Evolutionary conservation across 129 eudicot species (phyloP).

Genomic region (Deinandra increscens): DNA sequence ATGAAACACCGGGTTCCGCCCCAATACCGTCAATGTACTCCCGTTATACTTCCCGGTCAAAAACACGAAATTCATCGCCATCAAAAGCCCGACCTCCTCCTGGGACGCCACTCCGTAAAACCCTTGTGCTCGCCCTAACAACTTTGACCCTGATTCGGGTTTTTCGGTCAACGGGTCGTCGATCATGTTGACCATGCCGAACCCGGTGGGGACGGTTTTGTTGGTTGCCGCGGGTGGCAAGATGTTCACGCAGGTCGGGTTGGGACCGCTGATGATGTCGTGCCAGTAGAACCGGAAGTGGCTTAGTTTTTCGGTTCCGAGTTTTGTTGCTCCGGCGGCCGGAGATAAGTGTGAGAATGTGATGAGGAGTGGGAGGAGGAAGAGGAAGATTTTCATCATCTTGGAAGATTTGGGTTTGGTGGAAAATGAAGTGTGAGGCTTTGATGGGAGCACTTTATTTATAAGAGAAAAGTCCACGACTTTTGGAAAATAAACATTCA

Average conservation of each 20-base stretch:
- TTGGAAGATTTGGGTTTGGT: slow-evolving; percentile 9
- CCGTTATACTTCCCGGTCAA: slow-evolving; percentile 69
- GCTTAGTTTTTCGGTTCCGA: slow-evolving; percentile 45
- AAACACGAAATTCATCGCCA: slow-evolving; percentile 68
- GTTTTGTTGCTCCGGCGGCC: slow-evolving; percentile 14
- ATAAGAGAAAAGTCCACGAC: slow-evolving; percentile 7
- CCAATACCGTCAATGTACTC: slow-evolving; percentile 55
- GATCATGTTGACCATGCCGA: slow-evolving; percentile 54
- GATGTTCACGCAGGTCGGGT: slow-evolving; percentile 42
- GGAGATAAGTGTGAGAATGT: slow-evolving; percentile 23
- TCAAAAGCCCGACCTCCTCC: slow-evolving; percentile 44
- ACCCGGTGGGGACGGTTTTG: slow-evolving; percentile 30
- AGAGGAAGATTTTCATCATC: slow-evolving; percentile 26
- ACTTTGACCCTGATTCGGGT: slow-evolving; percentile 46
- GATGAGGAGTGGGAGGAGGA: slow-evolving; percentile 22
- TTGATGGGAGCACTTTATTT: slow-evolving; percentile 23
- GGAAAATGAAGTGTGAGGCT: neutral
- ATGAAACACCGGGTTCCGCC: slow-evolving; percentile 51
- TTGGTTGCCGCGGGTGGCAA: slow-evolving; percentile 28
- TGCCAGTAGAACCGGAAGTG: slow-evolving; percentile 62
- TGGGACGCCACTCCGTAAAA: slow-evolving; percentile 55
- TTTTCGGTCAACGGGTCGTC: slow-evolving; percentile 55
- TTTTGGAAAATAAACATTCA: neutral
- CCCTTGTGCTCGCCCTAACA: slow-evolving; percentile 67
- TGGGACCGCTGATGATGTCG: slow-evolving; percentile 44